Conservation (phyloP, 169 alveolate genomes). For the Plasmodium gaboni region DNA sequence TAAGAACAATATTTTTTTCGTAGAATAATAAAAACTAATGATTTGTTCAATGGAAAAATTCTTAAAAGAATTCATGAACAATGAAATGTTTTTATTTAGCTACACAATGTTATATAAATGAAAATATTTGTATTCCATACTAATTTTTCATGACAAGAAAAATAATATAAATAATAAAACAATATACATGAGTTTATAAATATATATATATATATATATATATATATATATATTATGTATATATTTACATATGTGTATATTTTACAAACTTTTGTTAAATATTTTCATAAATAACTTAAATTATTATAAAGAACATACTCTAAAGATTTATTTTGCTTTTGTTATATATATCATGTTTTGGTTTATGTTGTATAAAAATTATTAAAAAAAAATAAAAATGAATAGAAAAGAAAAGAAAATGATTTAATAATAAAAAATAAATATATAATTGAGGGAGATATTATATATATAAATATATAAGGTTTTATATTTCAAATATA, state of each 20-base stretch:
- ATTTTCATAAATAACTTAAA: too few relatives aligned
- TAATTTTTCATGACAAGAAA: conserved; percentile 10
- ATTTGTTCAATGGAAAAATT: conserved; percentile 69
- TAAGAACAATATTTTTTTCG: conserved; percentile 7
- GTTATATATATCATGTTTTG: too few relatives aligned
- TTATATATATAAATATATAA: not conserved
- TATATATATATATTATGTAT: not conserved
- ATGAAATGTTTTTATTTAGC: conserved; percentile 75
- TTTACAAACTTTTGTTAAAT: too few relatives aligned
- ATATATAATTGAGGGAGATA: too few relatives aligned
- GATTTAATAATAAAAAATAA: too few relatives aligned
- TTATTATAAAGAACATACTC: too few relatives aligned
- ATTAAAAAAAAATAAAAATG: too few relatives aligned
- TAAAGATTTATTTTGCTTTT: too few relatives aligned
- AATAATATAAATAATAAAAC: not conserved
- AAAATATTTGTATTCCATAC: conserved; percentile 8
- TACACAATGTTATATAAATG: conserved; percentile 17
- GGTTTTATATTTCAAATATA: too few relatives aligned
- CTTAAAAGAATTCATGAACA: conserved; percentile 45
- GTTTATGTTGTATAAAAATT: too few relatives aligned
- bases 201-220: not conserved
- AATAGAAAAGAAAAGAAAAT: too few relatives aligned
- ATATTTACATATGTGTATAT: not conserved
- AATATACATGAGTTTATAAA: not conserved
- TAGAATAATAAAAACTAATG: conserved; percentile 73